These are phyloP conservation scores for Pulveroboletus sp. DNA, from an alignment of 768 basidiomycete species.

Conservation along the genomic window DNA sequence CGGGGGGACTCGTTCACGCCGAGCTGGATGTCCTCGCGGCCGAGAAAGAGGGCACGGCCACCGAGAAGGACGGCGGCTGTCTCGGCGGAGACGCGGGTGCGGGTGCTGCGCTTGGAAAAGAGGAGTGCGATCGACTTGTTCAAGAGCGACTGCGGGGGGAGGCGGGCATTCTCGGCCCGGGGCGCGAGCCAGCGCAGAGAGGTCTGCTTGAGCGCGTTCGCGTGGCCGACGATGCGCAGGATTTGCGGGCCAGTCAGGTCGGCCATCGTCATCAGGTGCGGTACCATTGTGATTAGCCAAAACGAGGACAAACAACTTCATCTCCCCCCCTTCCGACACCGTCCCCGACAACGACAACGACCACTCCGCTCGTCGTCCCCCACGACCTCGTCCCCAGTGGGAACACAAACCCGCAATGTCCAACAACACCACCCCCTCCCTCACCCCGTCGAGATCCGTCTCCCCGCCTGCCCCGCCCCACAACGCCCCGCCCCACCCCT, in stretches of 20 bases:
- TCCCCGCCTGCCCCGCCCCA: conserved; percentile 40
- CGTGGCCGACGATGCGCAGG: conserved; percentile 55
- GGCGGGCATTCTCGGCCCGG: conserved; percentile 39
- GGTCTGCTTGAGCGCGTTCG: conserved; percentile 58
- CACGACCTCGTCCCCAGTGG: conserved; percentile 1
- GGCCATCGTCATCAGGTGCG: conserved; percentile 84
- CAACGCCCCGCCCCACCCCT: conserved; percentile 76
- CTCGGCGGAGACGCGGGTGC: conserved; percentile 87
- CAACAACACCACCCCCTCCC: conserved; percentile 29
- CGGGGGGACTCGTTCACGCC: conserved; percentile 89
- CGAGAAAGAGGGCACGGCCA: conserved; percentile 87
- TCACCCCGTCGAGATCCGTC: conserved; percentile 46
- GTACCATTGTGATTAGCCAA: conserved; percentile 32
- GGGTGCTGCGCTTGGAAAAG: conserved; percentile 91
- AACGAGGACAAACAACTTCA: neutral
- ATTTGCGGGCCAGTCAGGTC: conserved; percentile 82
- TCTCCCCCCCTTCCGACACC: conserved; percentile 1
- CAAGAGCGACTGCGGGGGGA: conserved; percentile 72
- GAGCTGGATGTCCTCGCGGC: conserved; percentile 86
- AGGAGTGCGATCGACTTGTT: conserved; percentile 84
- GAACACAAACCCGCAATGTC: conserved; percentile 19
- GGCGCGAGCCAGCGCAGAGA: conserved; percentile 69
- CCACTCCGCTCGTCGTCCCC: neutral
- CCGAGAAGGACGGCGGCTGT: conserved; percentile 76
- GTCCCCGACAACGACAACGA: conserved; percentile 9